Evolutionary conservation across 441 rosid species (phyloP).

Genomic region (Pelargonium citronellum): DNA sequence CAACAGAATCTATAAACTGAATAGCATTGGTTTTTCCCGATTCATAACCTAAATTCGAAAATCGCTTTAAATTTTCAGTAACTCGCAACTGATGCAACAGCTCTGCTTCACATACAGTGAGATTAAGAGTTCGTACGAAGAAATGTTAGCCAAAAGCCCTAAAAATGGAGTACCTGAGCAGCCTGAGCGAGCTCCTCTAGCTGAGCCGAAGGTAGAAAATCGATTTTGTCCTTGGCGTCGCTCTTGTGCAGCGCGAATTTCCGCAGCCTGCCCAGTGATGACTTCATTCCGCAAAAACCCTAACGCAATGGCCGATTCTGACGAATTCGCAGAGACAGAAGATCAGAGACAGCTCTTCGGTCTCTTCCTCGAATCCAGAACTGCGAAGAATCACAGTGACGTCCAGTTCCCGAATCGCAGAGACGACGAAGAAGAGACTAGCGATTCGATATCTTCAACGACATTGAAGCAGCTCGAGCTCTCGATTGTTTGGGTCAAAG

Average conservation of each 20-base stretch:
- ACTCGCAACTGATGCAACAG: background rate
- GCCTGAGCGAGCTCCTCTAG: conserved; percentile 82
- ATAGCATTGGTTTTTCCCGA: no score
- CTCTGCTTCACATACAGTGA: background rate
- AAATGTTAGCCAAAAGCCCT: background rate
- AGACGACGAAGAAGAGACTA: background rate
- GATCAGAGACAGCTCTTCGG: conserved; percentile 8
- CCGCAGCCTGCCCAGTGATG: conserved; percentile 59
- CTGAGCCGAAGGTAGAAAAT: conserved; percentile 41
- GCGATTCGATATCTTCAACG: conserved; percentile 36
- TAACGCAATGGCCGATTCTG: conserved; percentile 23
- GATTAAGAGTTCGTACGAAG: background rate
- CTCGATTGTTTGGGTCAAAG: conserved; percentile 25
- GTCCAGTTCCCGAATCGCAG: conserved; percentile 14
- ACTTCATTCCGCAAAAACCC: conserved; percentile 58
- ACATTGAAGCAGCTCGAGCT: conserved; percentile 28
- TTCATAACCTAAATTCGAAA: background rate
- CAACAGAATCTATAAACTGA: no score
- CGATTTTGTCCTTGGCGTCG: conserved; percentile 66
- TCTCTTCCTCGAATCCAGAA: conserved; percentile 2
- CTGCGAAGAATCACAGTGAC: conserved; percentile 16
- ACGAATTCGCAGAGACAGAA: background rate
- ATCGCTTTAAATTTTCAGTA: background rate
- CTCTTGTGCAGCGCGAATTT: conserved; percentile 63
- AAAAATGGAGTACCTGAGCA: conserved; percentile 48